Evolutionary conservation across 1,284 basidiomycete genomes (phyloP).

Genomic region (Boletus sp.): DNA sequence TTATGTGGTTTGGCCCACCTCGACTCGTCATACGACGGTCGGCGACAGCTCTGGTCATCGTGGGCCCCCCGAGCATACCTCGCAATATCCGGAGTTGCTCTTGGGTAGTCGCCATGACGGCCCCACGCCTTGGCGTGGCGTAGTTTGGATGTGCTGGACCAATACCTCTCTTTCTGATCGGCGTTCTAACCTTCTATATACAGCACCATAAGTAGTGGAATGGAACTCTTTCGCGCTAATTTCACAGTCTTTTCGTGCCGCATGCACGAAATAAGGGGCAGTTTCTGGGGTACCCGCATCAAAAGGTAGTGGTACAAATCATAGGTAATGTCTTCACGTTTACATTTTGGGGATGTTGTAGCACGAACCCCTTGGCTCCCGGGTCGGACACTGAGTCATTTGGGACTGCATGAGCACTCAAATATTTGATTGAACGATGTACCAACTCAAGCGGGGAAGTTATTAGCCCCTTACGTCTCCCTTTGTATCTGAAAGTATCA

Average conservation of each 20-base stretch:
- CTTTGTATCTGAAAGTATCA: background rate
- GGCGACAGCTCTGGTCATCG: background rate
- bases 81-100: background rate
- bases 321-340: background rate
- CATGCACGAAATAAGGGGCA: background rate
- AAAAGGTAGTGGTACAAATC: background rate
- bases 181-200: slow-evolving; percentile 3
- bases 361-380: background rate
- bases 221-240: slow-evolving; percentile 4
- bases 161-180: slow-evolving; percentile 10
- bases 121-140: background rate
- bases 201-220: background rate
- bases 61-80: background rate
- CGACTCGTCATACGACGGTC: background rate
- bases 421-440: background rate
- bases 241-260: background rate
- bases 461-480: background rate
- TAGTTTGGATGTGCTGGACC: background rate
- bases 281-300: background rate
- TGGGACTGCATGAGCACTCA: background rate
- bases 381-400: background rate
- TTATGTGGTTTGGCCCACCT: background rate
- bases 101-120: background rate
- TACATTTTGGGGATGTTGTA: background rate
- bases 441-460: background rate